These are phyloP conservation scores for Exophiala sp. DNA, from an alignment of 2,329 filamentous ascomycete genomes.

Conservation along the genomic window DNA sequence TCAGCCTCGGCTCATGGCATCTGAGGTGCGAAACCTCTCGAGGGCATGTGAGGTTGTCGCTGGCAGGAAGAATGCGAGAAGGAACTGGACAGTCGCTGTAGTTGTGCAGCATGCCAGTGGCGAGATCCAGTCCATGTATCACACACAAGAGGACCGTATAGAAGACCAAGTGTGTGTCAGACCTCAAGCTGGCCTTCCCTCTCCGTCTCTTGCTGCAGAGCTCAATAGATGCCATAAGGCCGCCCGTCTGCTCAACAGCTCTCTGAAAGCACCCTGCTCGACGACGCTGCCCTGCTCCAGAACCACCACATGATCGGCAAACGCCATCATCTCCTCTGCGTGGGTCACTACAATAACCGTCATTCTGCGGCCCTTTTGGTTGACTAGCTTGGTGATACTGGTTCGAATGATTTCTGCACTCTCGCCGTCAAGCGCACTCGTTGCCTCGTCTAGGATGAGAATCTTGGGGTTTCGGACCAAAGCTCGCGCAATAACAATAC, in stretches of 20 bases:
- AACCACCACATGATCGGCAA: constrained; percentile 67
- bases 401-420: constrained; percentile 59
- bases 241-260: constrained; percentile 46
- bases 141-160: no score
- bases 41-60: neutral
- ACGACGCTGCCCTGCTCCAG: constrained; percentile 61
- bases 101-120: neutral
- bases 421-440: constrained; percentile 68
- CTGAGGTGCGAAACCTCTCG: neutral
- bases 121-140: no score
- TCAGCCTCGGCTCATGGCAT: neutral
- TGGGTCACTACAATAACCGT: constrained; percentile 81
- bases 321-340: constrained; percentile 75
- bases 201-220: neutral
- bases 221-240: constrained; percentile 40
- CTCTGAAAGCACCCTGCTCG: constrained; percentile 63
- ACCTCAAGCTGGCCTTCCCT: neutral
- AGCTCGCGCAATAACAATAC: constrained; percentile 73
- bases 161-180: no score
- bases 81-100: neutral
- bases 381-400: constrained; percentile 44
- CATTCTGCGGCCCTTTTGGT: constrained; percentile 40
- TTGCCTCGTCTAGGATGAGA: constrained; percentile 81
- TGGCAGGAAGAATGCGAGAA: no score
- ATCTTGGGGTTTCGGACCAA: constrained; percentile 65